phyloP scores from a whole-genome alignment of 2,329 filamentous ascomycete genomes.

The Aureobasidium mangrovei region DNA sequence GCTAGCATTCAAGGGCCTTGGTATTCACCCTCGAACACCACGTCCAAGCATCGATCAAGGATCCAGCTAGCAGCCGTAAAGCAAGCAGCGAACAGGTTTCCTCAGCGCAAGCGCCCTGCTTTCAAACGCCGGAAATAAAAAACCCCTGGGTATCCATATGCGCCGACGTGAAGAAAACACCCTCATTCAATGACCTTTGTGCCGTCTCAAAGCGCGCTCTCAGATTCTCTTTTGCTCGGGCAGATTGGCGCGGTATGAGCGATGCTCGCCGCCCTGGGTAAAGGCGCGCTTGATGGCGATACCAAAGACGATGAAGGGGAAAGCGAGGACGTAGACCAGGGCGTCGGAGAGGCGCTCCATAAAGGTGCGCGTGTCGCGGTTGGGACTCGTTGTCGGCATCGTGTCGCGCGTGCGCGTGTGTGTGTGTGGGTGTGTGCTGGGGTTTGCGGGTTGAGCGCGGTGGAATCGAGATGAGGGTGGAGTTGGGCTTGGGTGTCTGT shows the following conservation, averaged over 20 bases:
- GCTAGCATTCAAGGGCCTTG: too few relatives aligned
- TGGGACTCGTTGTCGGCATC: conserved; percentile 6
- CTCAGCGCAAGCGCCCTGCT: too few relatives aligned
- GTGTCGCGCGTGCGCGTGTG: neutral
- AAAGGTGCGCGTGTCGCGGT: conserved; percentile 7
- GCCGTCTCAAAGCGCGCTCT: neutral
- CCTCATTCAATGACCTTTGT: too few relatives aligned
- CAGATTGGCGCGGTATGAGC: conserved; percentile 16
- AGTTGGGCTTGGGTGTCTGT: neutral
- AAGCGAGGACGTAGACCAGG: conserved; percentile 18
- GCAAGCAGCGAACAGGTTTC: too few relatives aligned
- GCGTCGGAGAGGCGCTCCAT: conserved; percentile 18
- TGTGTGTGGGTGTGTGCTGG: neutral
- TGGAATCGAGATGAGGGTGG: neutral
- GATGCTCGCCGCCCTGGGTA: conserved; percentile 11
- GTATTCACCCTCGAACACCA: too few relatives aligned
- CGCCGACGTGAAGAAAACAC: too few relatives aligned
- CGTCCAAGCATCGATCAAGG: too few relatives aligned
- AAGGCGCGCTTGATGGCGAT: conserved; percentile 17
- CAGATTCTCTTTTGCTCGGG: conserved; percentile 16
- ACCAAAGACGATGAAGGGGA: conserved; percentile 18
- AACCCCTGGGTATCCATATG: too few relatives aligned
- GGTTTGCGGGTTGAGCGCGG: neutral
- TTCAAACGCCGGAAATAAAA: too few relatives aligned
- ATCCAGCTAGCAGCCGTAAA: too few relatives aligned